phyloP scores from a whole-genome alignment of 768 basidiomycete species.

The Lentinula detonsa region DNA sequence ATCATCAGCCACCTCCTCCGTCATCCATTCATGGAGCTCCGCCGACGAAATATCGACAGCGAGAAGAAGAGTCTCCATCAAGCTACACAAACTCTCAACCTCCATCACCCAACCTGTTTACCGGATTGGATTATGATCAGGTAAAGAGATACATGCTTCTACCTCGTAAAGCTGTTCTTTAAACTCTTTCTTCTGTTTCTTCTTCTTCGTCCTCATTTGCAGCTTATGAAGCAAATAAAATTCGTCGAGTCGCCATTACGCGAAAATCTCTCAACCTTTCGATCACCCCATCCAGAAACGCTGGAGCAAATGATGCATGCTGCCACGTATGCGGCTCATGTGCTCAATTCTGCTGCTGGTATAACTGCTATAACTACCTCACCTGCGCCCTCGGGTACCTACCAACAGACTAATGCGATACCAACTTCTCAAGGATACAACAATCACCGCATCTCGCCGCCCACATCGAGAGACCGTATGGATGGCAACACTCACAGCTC shows the following conservation, averaged over 20 bases:
- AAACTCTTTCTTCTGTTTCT: not conserved
- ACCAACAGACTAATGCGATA: not conserved
- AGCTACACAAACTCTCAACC: slow-evolving; percentile 3
- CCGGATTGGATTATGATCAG: slow-evolving; percentile 2
- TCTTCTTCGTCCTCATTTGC: not conserved
- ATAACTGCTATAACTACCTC: not conserved
- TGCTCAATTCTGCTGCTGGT: slow-evolving; percentile 35
- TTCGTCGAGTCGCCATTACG: slow-evolving; percentile 1
- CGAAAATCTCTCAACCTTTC: not conserved
- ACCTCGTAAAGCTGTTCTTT: not conserved
- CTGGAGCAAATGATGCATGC: slow-evolving; percentile 38
- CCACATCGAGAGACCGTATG: not conserved
- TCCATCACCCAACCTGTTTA: not conserved
- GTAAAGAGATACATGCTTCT: not conserved
- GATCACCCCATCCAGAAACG: slow-evolving; percentile 4
- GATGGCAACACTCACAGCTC: not conserved
- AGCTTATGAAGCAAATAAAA: slow-evolving; percentile 5
- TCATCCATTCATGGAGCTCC: not conserved
- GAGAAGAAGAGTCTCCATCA: slow-evolving; percentile 3
- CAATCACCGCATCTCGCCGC: not conserved
- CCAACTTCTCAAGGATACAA: not conserved
- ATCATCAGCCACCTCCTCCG: not conserved
- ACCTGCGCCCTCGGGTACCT: not conserved
- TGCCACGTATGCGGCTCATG: slow-evolving; percentile 34
- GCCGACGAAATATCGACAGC: not conserved